Evolutionary conservation across 305 asterid genomes (phyloP), one percentile per base, ranked within the genome.

Genomic region (Fraxinus paxiana): DNA sequence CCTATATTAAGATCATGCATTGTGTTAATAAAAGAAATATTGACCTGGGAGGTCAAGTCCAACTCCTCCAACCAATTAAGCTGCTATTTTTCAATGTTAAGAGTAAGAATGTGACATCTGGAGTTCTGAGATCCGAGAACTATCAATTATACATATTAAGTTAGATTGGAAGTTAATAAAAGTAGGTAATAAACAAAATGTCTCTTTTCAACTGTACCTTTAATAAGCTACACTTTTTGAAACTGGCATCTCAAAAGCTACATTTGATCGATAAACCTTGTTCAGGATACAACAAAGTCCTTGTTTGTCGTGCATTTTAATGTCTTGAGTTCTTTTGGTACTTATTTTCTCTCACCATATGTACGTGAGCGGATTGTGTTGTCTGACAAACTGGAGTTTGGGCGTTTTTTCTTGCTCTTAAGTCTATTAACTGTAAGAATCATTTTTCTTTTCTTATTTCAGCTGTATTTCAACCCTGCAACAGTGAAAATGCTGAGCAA

Each of bases 401-500:
- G 56, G 46, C 63, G 31, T 73, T 74, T 43, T 51, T 79, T 35
- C 76, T 67, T 82, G 51, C 67, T 79, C 65, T 33, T 43, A 37
- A 34, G 31, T 9, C 54, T 71, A 61, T 2, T 12, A 34, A 38
- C 75, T n/a, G 65, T 80, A 76, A 26, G 43, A 56, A 79, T 78
- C 86, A 72, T 18, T 4, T 37, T 7, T 46, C 2, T 3, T 34
- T 76, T 59, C 67, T 84, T 82, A 77, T 73, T 73, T 43, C 96
- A 96, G 99, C 87, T 96, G 75, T 96, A 96, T 89, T 96, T 96
- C 86, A 91, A 91, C 87, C 99, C 99, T 15, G 98, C 99, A 80
- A 96, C 99, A 56, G 99, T 96, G 73, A 96, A 96, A 89, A 96
- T 96, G 99, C 91, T 96, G 90, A 96, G 99, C 90, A 96, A 96